Base-by-base conservation (phyloP, 345 rosid genomes). In the Trapa incisa region DNA sequence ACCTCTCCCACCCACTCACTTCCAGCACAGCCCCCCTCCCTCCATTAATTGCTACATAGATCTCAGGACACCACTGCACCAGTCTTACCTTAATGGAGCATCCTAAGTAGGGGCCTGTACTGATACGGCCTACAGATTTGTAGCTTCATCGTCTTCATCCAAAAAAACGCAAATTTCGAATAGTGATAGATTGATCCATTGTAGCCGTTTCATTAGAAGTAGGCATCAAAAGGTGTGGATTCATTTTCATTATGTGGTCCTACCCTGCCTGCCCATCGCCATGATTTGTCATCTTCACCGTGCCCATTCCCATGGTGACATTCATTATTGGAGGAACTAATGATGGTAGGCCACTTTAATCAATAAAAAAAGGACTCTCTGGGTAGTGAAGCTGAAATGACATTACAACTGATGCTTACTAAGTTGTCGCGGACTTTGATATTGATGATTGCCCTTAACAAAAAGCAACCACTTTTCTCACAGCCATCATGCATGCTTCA, bases 1-100 rank as follows among this genome's bases (percentile, higher is more conserved):
- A 58, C 37, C 38, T 58, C 37, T 58, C 15, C 63, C 37, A 58
- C 63, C 63, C 37, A 58, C 63, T 58, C 15, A 58, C 63, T 58
- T 7, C 38, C 37, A 1, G 32, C 48, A 2, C 48, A 0, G 48
- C 48, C 11, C 48, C 48, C 11, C 0, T 8, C 8, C 53, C 53
- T 50, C 56, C 56, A 50, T 50, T 50, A 50, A 15, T 16, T 50
- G 56, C 56, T 7, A 3, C 6, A 15, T 15, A 4, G 13, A 45
- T 45, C 48, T 45, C 48, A 7, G 7, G 48, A 45, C 9, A 45
- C 48, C 7, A 45, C 11, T 7, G 48, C 11, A 11, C 48, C 48
- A 5, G 47, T 45, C 47, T 45, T 45, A 5, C 48, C 48, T 45
- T 45, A 45, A 45, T 45, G 13, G 48, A 45, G 48, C 13, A 45